Evolutionary conservation across 2,329 filamentous ascomycete genomes (phyloP).

Genomic region (Bisporella sp.): DNA sequence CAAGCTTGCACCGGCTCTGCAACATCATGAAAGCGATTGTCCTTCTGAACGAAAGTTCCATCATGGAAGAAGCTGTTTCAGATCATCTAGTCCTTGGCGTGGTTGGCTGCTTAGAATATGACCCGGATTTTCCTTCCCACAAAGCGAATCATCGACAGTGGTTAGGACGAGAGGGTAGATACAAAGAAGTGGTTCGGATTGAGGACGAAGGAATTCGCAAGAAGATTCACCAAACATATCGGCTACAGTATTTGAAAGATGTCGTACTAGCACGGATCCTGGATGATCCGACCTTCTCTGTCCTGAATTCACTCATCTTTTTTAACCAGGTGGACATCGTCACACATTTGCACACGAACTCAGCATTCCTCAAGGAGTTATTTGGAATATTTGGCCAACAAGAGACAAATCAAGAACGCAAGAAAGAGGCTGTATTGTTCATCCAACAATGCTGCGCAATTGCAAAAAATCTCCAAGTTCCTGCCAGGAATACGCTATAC

Average conservation of each 20-base stretch:
- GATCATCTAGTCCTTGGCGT: conserved; percentile 87
- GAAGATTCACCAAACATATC: conserved; percentile 96
- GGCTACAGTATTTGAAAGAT: conserved; percentile 93
- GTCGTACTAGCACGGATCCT: conserved; percentile 95
- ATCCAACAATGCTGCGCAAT: conserved; percentile 94
- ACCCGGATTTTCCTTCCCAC: conserved; percentile 94
- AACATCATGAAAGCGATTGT: conserved; percentile 98
- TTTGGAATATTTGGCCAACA: conserved; percentile 75
- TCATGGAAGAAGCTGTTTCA: conserved; percentile 89
- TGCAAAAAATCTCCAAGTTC: conserved; percentile 87
- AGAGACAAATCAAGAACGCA: conserved; percentile 59
- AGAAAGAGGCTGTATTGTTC: conserved; percentile 92
- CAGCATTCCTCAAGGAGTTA: conserved; percentile 71
- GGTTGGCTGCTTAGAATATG: conserved; percentile 93
- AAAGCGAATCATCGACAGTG: conserved; percentile 97
- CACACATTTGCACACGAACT: conserved; percentile 82
- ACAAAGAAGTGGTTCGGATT: conserved; percentile 93
- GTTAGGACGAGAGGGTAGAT: conserved; percentile 79
- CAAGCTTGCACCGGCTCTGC: conserved; percentile 84
- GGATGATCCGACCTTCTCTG: conserved; percentile 95
- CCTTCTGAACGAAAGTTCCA: conserved; percentile 85
- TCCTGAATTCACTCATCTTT: conserved; percentile 96
- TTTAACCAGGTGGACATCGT: conserved; percentile 99
- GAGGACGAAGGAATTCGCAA: conserved; percentile 72
- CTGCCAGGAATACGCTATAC: conserved; percentile 73